Evolutionary conservation across 345 rosid species (phyloP).

Genomic region (Ceriops decandra): DNA sequence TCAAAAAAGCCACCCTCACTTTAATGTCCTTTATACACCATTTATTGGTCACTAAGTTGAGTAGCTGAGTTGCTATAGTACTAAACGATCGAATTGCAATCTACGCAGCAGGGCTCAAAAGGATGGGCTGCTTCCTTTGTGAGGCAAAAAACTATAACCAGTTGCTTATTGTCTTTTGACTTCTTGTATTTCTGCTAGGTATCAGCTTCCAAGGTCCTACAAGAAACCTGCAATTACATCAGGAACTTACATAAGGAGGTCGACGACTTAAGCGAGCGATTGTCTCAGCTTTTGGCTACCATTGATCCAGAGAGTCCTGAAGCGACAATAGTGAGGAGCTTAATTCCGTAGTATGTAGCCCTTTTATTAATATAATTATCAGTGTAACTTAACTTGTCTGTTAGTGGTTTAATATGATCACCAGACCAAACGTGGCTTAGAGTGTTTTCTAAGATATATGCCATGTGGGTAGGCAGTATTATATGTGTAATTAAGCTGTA

Average conservation of each 20-base stretch:
- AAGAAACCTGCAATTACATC: conserved; percentile 93
- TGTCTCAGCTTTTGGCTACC: conserved; percentile 77
- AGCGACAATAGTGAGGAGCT: conserved; percentile 89
- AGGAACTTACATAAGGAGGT: conserved; percentile 83
- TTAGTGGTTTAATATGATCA: conserved; percentile 26
- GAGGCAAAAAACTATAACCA: neutral
- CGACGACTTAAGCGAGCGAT: conserved; percentile 80
- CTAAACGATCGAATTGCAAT: neutral
- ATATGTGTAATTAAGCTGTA: conserved; percentile 19
- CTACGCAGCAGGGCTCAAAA: neutral
- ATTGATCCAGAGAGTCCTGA: conserved; percentile 84
- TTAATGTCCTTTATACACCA: neutral
- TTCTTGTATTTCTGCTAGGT: conserved; percentile 36
- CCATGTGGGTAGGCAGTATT: conserved; percentile 18
- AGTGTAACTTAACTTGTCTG: neutral
- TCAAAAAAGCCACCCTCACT: neutral
- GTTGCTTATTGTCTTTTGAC: neutral
- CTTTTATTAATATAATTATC: neutral
- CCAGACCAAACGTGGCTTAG: conserved; percentile 24
- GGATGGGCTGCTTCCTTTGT: neutral
- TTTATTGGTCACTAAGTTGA: neutral
- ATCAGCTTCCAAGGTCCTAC: conserved; percentile 86
- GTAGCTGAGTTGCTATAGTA: too few species aligned
- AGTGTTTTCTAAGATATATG: conserved; percentile 13
- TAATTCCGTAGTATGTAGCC: conserved; percentile 45